Percentiles rank a stretch among this genome's conserved stretches.
Evolutionary conservation across 495 filamentous ascomycete genomes (phyloP).

Genomic region (Tuber brumale): DNA sequence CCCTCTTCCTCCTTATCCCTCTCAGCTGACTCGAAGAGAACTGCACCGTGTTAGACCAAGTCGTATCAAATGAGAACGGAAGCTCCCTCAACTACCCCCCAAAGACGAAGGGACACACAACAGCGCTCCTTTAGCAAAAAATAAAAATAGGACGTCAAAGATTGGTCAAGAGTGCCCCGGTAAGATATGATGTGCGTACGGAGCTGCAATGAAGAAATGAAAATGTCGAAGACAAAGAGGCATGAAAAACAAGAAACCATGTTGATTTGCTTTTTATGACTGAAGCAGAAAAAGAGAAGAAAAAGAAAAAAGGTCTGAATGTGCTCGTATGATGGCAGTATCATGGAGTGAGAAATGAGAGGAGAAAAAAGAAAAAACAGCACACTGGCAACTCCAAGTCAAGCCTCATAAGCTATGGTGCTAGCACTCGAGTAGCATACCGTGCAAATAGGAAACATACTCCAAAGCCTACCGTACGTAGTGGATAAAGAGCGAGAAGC

Average conservation of each 20-base stretch:
- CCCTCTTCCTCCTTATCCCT: not conserved
- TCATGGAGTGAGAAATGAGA: conserved; percentile 29
- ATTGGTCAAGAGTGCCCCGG: not conserved
- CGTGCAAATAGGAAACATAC: not conserved
- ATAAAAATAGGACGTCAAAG: not conserved
- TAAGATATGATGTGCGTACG: not conserved
- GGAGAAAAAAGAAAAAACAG: conserved; percentile 16
- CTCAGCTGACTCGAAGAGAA: conserved; percentile 1
- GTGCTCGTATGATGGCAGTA: conserved; percentile 3
- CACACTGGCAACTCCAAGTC: not conserved
- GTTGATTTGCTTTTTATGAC: conserved; percentile 38
- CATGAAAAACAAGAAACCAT: conserved; percentile 29
- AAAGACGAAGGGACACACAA: not conserved
- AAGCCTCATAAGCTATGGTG: conserved; percentile 12
- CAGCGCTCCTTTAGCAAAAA: not conserved
- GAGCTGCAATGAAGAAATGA: conserved; percentile 13
- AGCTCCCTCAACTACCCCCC: not conserved
- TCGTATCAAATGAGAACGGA: not conserved
- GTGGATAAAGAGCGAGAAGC: conserved; percentile 7
- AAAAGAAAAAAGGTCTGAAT: conserved; percentile 11
- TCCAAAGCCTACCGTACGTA: conserved; percentile 9
- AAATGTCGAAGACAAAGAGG: conserved; percentile 21
- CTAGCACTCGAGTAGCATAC: not conserved
- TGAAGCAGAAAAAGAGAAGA: conserved; percentile 27
- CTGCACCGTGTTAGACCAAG: not conserved